Evolutionary conservation across 176 grass and related monocot species (phyloP), one percentile per base, ranked within the genome.

Genomic region (Tuctoria greenei): DNA sequence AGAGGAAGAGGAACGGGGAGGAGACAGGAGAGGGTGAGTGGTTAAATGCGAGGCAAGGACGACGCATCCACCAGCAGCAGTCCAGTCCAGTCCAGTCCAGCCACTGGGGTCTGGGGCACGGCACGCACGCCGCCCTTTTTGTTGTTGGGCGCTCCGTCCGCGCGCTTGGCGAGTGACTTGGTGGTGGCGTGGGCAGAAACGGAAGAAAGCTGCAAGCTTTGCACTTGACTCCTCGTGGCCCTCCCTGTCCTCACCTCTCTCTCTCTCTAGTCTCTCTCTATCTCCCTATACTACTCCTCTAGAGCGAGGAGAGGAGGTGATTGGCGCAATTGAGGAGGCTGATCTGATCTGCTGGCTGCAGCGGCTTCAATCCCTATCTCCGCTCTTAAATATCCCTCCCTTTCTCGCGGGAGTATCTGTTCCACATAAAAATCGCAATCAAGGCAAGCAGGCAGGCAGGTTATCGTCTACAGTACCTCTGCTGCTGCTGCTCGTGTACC

Each of bases 121-220:
- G n/a, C n/a, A n/a, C n/a, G 28, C 37, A 75, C 71, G 77, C 45
- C 44, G 27, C 27, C 64, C 47, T 81, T 75, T 69, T 76, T 9
- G 77, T 26, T 42, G n/a, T n/a, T n/a, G 77, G 62, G 13, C 61
- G 35, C 80, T 46, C n/a, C n/a, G n/a, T n/a, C n/a, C n/a, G n/a
- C n/a, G n/a, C n/a, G n/a, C n/a, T n/a, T n/a, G n/a, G n/a, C n/a
- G n/a, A n/a, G n/a, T n/a, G n/a, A n/a, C n/a, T n/a, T n/a, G n/a
- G n/a, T n/a, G n/a, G n/a, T 81, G 71, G 71, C 27, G 64, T 63
- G 78, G 56, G 84, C 71, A 57, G 18, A 65, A 81, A 65, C 78
- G 84, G 78, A 81, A 86, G 78, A 81, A 86, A 70, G 69, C 61
- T 74, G 67, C 67, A 42, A 41, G 18, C 57, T 36, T 26, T 47